Evolutionary conservation across 495 filamentous ascomycete species (phyloP).

Genomic region (Letharia columbiana): DNA sequence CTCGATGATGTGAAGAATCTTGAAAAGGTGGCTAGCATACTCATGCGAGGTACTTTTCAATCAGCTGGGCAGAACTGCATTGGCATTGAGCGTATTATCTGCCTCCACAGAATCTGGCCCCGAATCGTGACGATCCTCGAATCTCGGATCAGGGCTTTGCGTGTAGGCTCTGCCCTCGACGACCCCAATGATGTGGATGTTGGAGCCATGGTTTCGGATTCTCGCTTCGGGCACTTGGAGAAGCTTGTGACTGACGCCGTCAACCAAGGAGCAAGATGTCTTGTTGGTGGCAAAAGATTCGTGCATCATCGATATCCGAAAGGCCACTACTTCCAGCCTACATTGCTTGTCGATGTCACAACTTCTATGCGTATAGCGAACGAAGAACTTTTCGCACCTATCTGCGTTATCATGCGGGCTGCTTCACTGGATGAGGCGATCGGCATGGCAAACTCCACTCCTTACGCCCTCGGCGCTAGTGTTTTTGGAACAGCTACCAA

Average conservation of each 20-base stretch:
- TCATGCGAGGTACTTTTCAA: slow-evolving; percentile 90
- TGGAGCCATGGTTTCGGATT: slow-evolving; percentile 79
- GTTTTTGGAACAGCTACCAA: slow-evolving; percentile 60
- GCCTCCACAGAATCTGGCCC: slow-evolving; percentile 63
- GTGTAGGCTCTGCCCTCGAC: slow-evolving; percentile 58
- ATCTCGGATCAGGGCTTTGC: slow-evolving; percentile 61
- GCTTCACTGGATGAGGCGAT: slow-evolving; percentile 52
- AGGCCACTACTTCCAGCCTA: slow-evolving; percentile 89
- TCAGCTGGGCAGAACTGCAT: slow-evolving; percentile 98
- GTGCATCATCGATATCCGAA: slow-evolving; percentile 58
- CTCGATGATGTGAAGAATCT: slow-evolving; percentile 72
- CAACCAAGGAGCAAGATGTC: slow-evolving; percentile 62
- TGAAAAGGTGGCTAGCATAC: slow-evolving; percentile 60
- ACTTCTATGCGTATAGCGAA: slow-evolving; percentile 74
- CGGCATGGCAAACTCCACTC: slow-evolving; percentile 62
- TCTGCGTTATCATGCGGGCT: slow-evolving; percentile 76
- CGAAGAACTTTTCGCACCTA: slow-evolving; percentile 84
- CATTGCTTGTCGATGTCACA: slow-evolving; percentile 76
- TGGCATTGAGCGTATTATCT: slow-evolving; percentile 89
- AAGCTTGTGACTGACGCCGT: slow-evolving; percentile 68
- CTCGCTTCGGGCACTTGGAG: slow-evolving; percentile 62
- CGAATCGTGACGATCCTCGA: slow-evolving; percentile 60
- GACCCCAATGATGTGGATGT: slow-evolving; percentile 67
- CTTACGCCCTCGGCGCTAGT: slow-evolving; percentile 69
- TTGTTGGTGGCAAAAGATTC: slow-evolving; percentile 69